Evolutionary conservation across 768 basidiomycete genomes (phyloP), one percentile per base, ranked within the genome.

Genomic region (Pleurotus tuoliensis): DNA sequence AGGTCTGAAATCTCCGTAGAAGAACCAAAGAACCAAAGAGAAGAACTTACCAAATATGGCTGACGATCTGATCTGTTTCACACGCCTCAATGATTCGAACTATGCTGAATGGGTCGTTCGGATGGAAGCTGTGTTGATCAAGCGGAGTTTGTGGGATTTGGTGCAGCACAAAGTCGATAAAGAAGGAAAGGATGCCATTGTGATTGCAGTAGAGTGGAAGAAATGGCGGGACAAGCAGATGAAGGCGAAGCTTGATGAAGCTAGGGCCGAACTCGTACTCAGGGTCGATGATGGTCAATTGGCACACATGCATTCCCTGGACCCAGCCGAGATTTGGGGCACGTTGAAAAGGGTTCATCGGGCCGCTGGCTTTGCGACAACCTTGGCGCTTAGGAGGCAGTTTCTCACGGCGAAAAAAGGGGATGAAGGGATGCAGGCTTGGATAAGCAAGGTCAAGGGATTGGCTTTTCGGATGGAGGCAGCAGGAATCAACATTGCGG

Each of bases 371-470:
- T 67, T 68, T 38, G 65, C 66, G 18, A 69, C 64, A 11, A 51
- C 20, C 25, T 54, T 69, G 5, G 61, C 66, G 4, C 57, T 67
- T 3, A 61, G 61, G 1, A 27, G 63, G 34, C 56, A 59, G 39
- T 71, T 70, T 53, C 48, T 67, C 12, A 63, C 60, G 2, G 38
- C 60, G 57, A 66, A 62, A 58, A 69, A 69, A 53, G 47, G 20
- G 5, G 47, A 34, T 8, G 59, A 69, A 57, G 50, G 59, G 1
- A 68, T 69, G 63, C 49, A 59, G 50, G 47, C 63, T 20, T 20
- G 20, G 20, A 20, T 20, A 20, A 20, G 20, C 20, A 20, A 20
- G 20, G 20, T 20, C 20, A 55, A 63, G 55, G 48, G 50, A 9
- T 34, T 62, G 3, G 60, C 62, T 1, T 66, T 66, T 34, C 48